Evolutionary conservation across 139 green algal species (phyloP).

Genomic region (Deuterostichococcus epilithicus): DNA sequence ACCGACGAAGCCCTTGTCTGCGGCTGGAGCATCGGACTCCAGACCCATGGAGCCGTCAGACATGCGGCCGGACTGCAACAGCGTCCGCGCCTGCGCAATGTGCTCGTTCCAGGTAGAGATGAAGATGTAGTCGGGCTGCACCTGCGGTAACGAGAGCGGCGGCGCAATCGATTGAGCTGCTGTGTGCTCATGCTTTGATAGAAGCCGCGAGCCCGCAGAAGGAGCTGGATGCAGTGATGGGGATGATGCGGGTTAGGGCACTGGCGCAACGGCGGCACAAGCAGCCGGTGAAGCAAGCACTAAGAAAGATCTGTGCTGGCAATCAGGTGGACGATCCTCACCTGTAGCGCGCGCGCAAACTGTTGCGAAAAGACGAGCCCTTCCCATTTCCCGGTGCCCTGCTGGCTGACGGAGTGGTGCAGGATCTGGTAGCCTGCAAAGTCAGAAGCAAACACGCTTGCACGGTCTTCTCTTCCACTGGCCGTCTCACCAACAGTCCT

Average conservation of each 20-base stretch:
- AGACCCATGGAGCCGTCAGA: not conserved
- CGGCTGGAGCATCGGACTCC: not conserved
- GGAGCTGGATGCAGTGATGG: not conserved
- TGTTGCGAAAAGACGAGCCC: not conserved
- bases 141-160: not conserved
- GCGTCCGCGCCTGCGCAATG: not conserved
- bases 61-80: not conserved
- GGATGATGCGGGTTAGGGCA: no score
- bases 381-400: not conserved
- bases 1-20: not conserved
- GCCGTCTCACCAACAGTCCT: no score
- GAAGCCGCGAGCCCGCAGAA: not conserved
- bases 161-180: no score
- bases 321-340: no score
- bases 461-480: not conserved
- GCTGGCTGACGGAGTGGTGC: not conserved
- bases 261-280: not conserved
- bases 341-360: not conserved
- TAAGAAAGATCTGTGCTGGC: no score
- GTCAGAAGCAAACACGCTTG: not conserved
- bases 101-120: slow-evolving; percentile 1
- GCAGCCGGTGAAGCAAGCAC: not conserved
- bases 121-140: not conserved
- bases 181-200: no score
- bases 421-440: not conserved